Conservation (phyloP, 2,329 filamentous ascomycete genomes). For the Clonostachys chloroleuca region DNA sequence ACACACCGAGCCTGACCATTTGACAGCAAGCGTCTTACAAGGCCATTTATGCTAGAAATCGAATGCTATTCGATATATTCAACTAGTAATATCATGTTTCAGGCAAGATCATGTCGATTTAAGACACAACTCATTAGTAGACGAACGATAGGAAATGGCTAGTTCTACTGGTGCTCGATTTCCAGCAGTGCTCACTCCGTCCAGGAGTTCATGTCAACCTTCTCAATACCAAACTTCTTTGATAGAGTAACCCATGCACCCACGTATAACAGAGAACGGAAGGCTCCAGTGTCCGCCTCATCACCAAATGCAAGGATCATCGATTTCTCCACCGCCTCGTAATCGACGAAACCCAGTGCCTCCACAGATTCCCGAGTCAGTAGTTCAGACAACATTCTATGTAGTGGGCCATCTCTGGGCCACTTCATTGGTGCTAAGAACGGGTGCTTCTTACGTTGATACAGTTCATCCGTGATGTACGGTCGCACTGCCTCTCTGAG, state of each 20-base stretch:
- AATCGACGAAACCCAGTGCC: constrained; percentile 33
- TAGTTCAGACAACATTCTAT: constrained; percentile 20
- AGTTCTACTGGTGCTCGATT: too few relatives aligned
- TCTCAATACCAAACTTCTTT: constrained; percentile 30
- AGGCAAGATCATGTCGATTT: too few relatives aligned
- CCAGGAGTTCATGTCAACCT: too few relatives aligned
- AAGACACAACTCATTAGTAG: too few relatives aligned
- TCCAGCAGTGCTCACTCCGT: too few relatives aligned
- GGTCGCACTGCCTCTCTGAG: constrained; percentile 43
- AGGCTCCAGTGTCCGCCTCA: constrained; percentile 19
- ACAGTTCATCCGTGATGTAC: constrained; percentile 47
- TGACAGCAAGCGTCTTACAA: too few relatives aligned
- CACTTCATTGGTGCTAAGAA: constrained; percentile 40
- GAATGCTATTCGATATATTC: too few relatives aligned
- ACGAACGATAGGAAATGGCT: too few relatives aligned
- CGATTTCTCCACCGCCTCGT: constrained; percentile 20
- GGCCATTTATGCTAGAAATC: too few relatives aligned
- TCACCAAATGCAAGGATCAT: constrained; percentile 31
- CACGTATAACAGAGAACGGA: constrained; percentile 28
- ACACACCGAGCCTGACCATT: too few relatives aligned
- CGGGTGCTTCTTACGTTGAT: constrained; percentile 41
- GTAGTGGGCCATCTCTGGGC: constrained; percentile 33
- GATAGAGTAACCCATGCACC: constrained; percentile 38
- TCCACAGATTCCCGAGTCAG: constrained; percentile 28
- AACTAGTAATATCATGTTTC: too few relatives aligned